Conservation (phyloP, 352 stramenopile genomes). For the Globisporangium cederbergense region DNA sequence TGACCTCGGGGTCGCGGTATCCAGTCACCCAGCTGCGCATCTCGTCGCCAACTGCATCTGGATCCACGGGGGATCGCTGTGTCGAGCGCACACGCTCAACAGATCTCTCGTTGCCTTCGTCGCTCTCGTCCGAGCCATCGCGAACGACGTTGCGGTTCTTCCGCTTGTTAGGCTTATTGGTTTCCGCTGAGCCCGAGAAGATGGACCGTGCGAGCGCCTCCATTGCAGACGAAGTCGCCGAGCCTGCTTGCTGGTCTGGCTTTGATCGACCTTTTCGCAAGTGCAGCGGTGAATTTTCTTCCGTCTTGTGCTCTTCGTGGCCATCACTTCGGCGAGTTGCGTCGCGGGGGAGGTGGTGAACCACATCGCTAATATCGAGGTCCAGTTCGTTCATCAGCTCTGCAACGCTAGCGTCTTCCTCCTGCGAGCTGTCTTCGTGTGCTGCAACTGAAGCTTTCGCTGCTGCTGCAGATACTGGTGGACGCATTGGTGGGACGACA, state of each 20-base stretch:
- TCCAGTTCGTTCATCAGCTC: conserved; percentile 51
- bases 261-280: conserved; percentile 18
- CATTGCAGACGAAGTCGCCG: not conserved
- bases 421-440: conserved; percentile 16
- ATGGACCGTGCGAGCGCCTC: conserved; percentile 8
- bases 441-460: not conserved
- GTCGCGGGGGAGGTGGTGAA: conserved; percentile 10
- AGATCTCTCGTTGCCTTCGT: not conserved
- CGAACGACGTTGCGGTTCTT: conserved; percentile 6
- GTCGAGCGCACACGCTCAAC: not conserved
- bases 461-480: not conserved
- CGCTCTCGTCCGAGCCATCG: conserved; percentile 6
- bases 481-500: not conserved
- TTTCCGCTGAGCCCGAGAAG: not conserved
- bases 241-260: not conserved
- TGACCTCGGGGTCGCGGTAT: conserved; percentile 47
- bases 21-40: conserved; percentile 62
- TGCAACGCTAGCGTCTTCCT: conserved; percentile 36
- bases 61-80: conserved; percentile 2
- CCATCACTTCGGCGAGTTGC: conserved; percentile 14
- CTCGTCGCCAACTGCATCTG: conserved; percentile 31
- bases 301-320: conserved; percentile 46
- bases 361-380: conserved; percentile 32
- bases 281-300: conserved; percentile 45
- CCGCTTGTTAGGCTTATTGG: conserved; percentile 3